These are phyloP conservation scores for Brasilioporus rufonigricans DNA, from an alignment of 768 basidiomycete genomes.

Conservation along the genomic window DNA sequence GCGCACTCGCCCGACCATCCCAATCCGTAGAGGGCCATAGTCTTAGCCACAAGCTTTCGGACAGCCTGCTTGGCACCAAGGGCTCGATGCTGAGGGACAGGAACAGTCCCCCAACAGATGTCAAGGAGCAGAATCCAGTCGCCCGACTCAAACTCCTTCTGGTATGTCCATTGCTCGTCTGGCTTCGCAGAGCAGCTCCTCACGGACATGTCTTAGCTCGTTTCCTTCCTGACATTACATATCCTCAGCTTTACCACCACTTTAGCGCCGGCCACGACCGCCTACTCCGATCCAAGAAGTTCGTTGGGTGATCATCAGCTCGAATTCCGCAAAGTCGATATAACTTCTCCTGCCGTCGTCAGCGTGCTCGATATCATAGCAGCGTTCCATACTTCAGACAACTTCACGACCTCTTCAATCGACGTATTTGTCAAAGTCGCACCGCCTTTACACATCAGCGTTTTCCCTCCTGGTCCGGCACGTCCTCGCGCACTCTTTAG, in stretches of 20 bases:
- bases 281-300: slow-evolving; percentile 38
- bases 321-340: slow-evolving; percentile 60
- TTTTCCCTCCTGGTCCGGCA: slow-evolving; percentile 35
- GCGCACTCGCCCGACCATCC: slow-evolving; percentile 26
- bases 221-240: slow-evolving; percentile 88
- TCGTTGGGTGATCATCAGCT: slow-evolving; percentile 14
- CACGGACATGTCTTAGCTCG: slow-evolving; percentile 49
- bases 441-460: slow-evolving; percentile 56
- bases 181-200: not conserved
- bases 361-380: slow-evolving; percentile 59
- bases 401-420: slow-evolving; percentile 19
- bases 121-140: slow-evolving; percentile 74
- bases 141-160: slow-evolving; percentile 86
- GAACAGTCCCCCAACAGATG: slow-evolving; percentile 39
- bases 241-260: slow-evolving; percentile 92
- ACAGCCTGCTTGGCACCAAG: slow-evolving; percentile 44
- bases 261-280: slow-evolving; percentile 63
- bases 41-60: slow-evolving; percentile 27
- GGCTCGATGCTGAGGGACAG: slow-evolving; percentile 46
- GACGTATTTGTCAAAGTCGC: slow-evolving; percentile 60
- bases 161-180: slow-evolving; percentile 38
- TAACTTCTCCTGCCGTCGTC: slow-evolving; percentile 58
- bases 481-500: slow-evolving; percentile 32
- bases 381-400: slow-evolving; percentile 22
- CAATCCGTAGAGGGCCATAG: slow-evolving; percentile 17